Evolutionary conservation across 1,284 basidiomycete genomes (phyloP).

Genomic region (Grifola frondosa): DNA sequence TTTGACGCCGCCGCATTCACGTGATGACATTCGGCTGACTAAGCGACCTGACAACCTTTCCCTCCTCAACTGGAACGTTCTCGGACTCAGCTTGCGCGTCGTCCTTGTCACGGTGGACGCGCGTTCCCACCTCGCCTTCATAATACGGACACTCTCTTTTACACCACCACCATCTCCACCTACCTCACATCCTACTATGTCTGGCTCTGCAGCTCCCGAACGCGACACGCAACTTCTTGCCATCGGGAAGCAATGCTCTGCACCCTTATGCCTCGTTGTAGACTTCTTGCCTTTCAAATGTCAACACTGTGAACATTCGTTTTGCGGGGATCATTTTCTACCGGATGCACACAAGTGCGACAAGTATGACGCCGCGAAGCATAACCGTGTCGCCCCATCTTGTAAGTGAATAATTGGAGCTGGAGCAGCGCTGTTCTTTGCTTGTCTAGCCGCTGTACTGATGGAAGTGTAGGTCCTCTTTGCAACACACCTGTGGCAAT

Average conservation of each 20-base stretch:
- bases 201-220: conserved; percentile 32
- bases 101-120: conserved; percentile 22
- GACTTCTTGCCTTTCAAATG: conserved; percentile 85
- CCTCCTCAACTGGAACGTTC: not conserved
- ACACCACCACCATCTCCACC: not conserved
- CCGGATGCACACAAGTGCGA: conserved; percentile 63
- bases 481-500: conserved; percentile 72
- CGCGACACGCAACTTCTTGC: conserved; percentile 56
- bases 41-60: too few species aligned
- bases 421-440: too few species aligned
- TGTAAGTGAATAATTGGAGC: conserved; percentile 48
- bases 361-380: conserved; percentile 66
- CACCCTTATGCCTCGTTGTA: conserved; percentile 59
- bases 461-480: conserved; percentile 53
- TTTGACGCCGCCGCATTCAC: not conserved
- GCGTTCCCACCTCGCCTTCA: conserved; percentile 14
- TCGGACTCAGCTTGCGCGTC: conserved; percentile 14
- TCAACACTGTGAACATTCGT: conserved; percentile 63
- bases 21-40: conserved; percentile 2
- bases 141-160: conserved; percentile 7
- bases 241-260: conserved; percentile 71
- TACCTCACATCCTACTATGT: conserved; percentile 26
- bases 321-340: conserved; percentile 75
- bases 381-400: conserved; percentile 70
- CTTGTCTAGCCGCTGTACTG: not conserved